Conservation (phyloP, 2,329 filamentous ascomycete genomes). For the Fusarium mangiferae region DNA sequence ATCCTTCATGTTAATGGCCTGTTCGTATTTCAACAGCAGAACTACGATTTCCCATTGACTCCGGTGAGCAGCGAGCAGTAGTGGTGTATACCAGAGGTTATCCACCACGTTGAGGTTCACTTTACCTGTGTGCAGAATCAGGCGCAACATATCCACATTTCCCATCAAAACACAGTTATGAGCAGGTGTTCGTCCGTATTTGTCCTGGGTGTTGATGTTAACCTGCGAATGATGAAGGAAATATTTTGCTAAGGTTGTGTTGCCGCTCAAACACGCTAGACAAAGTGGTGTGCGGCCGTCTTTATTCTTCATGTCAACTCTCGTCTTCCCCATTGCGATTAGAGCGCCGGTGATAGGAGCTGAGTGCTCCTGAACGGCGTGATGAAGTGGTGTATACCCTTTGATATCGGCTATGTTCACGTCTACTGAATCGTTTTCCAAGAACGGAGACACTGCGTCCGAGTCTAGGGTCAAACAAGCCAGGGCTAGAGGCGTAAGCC, state of each 20-base stretch:
- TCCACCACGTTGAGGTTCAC: not conserved
- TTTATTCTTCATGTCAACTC: not conserved
- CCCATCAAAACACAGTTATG: not conserved
- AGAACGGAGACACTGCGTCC: not conserved
- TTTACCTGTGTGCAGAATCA: not conserved
- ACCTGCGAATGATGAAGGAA: rapidly evolving
- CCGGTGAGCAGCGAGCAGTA: not conserved
- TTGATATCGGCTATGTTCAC: not conserved
- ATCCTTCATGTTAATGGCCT: not conserved
- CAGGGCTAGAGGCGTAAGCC: not conserved
- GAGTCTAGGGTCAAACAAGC: not conserved
- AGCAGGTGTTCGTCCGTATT: not conserved
- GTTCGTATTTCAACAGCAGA: not conserved
- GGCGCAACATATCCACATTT: not conserved
- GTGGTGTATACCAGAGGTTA: rapidly evolving
- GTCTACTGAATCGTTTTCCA: not conserved
- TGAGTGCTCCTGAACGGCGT: not conserved
- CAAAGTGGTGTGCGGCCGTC: not conserved
- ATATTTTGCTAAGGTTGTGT: not conserved
- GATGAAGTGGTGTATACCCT: not conserved
- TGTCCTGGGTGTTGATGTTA: not conserved
- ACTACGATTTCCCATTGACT: not conserved
- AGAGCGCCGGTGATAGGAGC: not conserved
- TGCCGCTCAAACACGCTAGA: not conserved
- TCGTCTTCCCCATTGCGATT: not conserved